These are phyloP conservation scores for Fraxinus dipetala DNA, from an alignment of 305 asterid species.

Conservation along the genomic window DNA sequence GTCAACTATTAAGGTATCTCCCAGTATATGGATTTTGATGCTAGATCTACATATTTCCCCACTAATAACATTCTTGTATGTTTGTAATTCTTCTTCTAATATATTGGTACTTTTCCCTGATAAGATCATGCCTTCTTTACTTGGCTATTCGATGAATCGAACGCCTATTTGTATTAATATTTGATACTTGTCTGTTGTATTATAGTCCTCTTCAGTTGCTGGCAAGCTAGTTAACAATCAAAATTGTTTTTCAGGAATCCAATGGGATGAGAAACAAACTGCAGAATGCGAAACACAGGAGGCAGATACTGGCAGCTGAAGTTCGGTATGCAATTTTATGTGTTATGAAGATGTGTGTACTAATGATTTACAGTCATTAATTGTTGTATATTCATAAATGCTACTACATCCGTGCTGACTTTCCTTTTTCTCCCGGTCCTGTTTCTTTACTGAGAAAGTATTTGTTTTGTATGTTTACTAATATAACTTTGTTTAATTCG, in stretches of 20 bases:
- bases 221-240: not conserved
- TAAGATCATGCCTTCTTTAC: not conserved
- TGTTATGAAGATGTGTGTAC: not conserved
- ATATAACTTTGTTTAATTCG: not conserved
- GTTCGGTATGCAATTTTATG: slow-evolving; percentile 52
- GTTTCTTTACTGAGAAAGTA: too few species aligned
- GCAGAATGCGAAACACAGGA: slow-evolving; percentile 49
- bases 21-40: not conserved
- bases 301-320: slow-evolving; percentile 60
- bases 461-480: too few species aligned
- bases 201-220: not conserved
- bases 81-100: not conserved
- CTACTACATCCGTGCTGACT: not conserved
- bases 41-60: slow-evolving; percentile 1
- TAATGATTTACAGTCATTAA: not conserved
- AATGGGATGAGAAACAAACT: slow-evolving; percentile 45
- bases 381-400: not conserved
- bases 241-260: slow-evolving; percentile 46
- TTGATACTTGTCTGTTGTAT: not conserved
- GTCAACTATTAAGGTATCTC: not conserved
- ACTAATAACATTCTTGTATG: not conserved
- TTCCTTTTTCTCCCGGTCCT: too few species aligned
- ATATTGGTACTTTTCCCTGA: not conserved
- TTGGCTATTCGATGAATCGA: not conserved
- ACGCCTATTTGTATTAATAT: not conserved